Evolutionary conservation across 768 basidiomycete species (phyloP), one percentile per base, ranked within the genome.

Genomic region (Suillus subluteus): DNA sequence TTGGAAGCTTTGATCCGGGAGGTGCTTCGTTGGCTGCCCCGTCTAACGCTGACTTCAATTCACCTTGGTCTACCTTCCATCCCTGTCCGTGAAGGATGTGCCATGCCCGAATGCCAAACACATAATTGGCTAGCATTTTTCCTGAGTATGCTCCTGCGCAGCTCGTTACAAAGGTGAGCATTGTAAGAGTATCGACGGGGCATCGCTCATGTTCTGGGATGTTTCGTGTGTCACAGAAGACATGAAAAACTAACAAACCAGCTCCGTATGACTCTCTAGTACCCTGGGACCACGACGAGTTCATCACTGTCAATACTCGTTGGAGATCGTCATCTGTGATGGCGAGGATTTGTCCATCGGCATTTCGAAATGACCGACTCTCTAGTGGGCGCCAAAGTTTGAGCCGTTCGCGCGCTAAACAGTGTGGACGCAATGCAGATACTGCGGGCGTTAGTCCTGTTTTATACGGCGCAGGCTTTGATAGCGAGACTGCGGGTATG

Each of bases 211-310:
- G 7, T 35, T 76, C 74, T 1, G 67, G 58, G 2, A 75, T 63
- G 9, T 38, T 16, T 30, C 12, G 41, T 6, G n/a, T 65, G 65
- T 86, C 79, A 63, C 83, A 84, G 64, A 79, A 83, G 0, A 78
- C 69, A 41, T 84, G 83, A 52, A 52, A 86, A 0, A 73, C 67
- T 0, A 82, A 69, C 0, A 86, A 72, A 2, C 84, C 82, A 0
- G 79, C 66, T 0, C 79, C 80, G 65, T 86, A 84, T 0, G 76
- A 69, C 21, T 73, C 73, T 2, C 63, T 46, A 0, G 83, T 84
- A 11, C 68, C 63, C 6, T 74, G 68, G 0, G 70, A 73, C 77
- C 76, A 83, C 0, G 75, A 73, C 0, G 58, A 38, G 1, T 41
- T 46, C 15, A 80, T 68, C 2, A 48, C 46, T 2, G n/a, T 23